These are phyloP conservation scores for Coprinopsis cinerea DNA, from an alignment of 768 basidiomycete genomes.

Conservation along the genomic window DNA sequence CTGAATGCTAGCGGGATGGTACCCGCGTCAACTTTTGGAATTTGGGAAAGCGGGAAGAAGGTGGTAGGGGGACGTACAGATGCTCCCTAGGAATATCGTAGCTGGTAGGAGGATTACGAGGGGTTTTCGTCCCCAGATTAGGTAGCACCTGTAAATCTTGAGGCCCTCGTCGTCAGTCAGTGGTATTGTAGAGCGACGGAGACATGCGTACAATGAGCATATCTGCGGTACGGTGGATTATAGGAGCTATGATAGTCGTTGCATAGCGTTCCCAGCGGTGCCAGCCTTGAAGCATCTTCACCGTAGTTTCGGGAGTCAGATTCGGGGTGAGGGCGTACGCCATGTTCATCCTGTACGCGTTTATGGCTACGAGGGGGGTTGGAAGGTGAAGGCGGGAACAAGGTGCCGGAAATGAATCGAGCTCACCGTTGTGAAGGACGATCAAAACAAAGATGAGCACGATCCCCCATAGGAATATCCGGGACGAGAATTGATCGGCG, in stretches of 20 bases:
- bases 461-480: neutral
- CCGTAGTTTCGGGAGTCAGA: neutral
- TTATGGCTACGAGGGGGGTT: neutral
- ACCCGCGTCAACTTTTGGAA: neutral
- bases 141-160: conserved; percentile 5
- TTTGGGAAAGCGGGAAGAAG: neutral
- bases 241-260: neutral
- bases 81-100: neutral
- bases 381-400: neutral
- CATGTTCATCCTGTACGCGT: neutral
- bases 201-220: neutral
- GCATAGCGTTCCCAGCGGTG: neutral
- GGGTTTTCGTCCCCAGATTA: conserved; percentile 2
- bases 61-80: neutral
- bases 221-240: neutral
- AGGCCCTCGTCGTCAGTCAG: neutral
- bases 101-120: neutral
- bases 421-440: neutral
- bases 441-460: neutral
- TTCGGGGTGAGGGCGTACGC: neutral
- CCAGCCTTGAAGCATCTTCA: neutral
- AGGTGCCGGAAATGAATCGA: neutral
- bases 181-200: neutral
- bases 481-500: neutral
- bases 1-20: neutral